A percentile compares a stretch with the other conserved stretches of the same genome.
Conservation (phyloP, 495 filamentous ascomycete genomes). For the Aspergillus sclerotiicarbonarius region DNA sequence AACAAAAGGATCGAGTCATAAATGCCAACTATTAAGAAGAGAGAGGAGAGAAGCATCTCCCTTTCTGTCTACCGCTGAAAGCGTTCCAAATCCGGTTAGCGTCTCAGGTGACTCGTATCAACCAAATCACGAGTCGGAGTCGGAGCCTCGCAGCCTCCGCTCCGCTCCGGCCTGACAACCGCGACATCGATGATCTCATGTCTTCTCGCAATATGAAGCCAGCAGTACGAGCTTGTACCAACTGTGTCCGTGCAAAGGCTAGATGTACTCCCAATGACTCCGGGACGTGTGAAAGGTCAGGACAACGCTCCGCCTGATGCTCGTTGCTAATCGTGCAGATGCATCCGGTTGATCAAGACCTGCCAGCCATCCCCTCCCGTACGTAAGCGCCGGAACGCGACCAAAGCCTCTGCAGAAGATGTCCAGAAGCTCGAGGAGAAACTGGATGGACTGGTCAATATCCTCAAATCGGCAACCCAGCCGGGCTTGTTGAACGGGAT, state of each 20-base stretch:
- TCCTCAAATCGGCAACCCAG: not conserved
- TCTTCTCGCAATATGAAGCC: not conserved
- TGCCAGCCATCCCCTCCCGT: constrained; percentile 9
- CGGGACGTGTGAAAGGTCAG: constrained; percentile 2
- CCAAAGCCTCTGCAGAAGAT: not conserved
- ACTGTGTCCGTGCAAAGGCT: constrained; percentile 8
- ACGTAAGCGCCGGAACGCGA: not conserved
- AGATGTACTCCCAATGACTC: not conserved
- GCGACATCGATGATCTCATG: too few relatives aligned
- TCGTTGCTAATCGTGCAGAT: constrained; percentile 1
- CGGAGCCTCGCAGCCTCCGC: not conserved
- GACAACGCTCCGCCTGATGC: not conserved
- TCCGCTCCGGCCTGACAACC: not conserved
- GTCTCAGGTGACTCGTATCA: not conserved
- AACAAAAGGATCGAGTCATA: too few relatives aligned
- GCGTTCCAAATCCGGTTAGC: too few relatives aligned
- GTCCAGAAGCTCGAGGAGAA: constrained; percentile 10
- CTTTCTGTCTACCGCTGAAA: too few relatives aligned
- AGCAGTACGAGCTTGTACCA: constrained; percentile 4
- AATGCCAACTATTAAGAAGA: too few relatives aligned
- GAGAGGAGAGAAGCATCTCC: too few relatives aligned
- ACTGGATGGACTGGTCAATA: constrained; percentile 3
- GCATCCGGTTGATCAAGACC: not conserved
- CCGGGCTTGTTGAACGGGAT: not conserved
- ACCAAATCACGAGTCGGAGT: not conserved